phyloP scores from a whole-genome alignment of 2,329 filamentous ascomycete species.

The Diplodia scrobiculata region DNA sequence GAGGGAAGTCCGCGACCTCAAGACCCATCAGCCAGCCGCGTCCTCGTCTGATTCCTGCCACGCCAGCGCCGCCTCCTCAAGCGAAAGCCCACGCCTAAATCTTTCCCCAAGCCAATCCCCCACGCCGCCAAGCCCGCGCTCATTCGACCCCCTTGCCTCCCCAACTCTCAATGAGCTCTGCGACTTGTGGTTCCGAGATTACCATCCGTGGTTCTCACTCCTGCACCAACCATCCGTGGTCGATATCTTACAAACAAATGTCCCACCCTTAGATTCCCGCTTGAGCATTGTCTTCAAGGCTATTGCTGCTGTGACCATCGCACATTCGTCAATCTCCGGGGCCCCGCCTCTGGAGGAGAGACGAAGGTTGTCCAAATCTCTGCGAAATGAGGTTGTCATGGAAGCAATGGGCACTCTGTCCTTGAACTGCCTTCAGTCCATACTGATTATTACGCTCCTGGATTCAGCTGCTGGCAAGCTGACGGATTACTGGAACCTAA shows the following conservation, averaged over 20 bases:
- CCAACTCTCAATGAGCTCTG: slow-evolving; percentile 35
- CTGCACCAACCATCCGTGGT: slow-evolving; percentile 37
- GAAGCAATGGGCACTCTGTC: slow-evolving; percentile 38
- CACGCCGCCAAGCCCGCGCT: slow-evolving; percentile 14
- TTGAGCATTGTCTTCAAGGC: slow-evolving; percentile 39
- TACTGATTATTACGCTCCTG: slow-evolving; percentile 38
- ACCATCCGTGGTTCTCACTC: slow-evolving; percentile 45
- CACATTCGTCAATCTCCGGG: slow-evolving; percentile 34
- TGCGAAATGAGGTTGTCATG: slow-evolving; percentile 37
- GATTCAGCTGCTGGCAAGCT: slow-evolving; percentile 40
- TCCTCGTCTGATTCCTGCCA: slow-evolving; percentile 6
- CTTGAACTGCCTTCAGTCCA: slow-evolving; percentile 40
- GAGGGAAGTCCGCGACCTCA: slow-evolving; percentile 33
- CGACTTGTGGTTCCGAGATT: slow-evolving; percentile 43
- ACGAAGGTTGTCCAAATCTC: slow-evolving; percentile 33
- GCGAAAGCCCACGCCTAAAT: slow-evolving; percentile 7
- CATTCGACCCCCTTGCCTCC: slow-evolving; percentile 32
- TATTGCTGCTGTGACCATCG: slow-evolving; percentile 38
- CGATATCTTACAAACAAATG: slow-evolving; percentile 31
- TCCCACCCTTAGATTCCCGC: slow-evolving; percentile 11
- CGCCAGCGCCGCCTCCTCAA: slow-evolving; percentile 4
- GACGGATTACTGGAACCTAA: slow-evolving; percentile 41
- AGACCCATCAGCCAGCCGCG: slow-evolving; percentile 30
- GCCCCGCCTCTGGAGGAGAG: slow-evolving; percentile 35
- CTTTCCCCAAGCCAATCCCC: background rate